Conservation (phyloP, 495 filamentous ascomycete genomes). For the Hypoxylon trugodes region DNA sequence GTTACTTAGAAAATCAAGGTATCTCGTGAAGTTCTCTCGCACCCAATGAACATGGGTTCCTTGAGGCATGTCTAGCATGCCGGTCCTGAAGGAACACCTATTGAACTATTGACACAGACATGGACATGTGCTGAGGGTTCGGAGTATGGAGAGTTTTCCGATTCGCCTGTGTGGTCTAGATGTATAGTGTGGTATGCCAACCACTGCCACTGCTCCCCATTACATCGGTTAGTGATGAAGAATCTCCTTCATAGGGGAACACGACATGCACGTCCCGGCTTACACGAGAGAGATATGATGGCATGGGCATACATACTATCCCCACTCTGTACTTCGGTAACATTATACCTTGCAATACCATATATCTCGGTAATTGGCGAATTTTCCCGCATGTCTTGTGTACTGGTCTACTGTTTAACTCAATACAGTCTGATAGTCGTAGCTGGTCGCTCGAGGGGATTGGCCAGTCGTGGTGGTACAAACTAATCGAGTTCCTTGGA, state of each 20-base stretch:
- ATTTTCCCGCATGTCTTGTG: constrained; percentile 44
- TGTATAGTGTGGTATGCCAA: neutral
- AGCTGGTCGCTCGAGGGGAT: constrained; percentile 17
- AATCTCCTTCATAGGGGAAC: constrained; percentile 21
- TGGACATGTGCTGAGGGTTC: neutral
- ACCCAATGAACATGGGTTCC: neutral
- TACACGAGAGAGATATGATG: constrained; percentile 43
- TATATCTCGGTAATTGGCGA: constrained; percentile 43
- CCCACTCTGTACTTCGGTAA: constrained; percentile 37
- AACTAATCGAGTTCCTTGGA: constrained; percentile 16
- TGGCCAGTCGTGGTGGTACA: constrained; percentile 30
- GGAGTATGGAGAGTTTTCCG: constrained; percentile 9
- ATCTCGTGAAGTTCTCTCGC: neutral
- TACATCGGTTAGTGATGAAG: constrained; percentile 27
- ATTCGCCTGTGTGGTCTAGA: constrained; percentile 12
- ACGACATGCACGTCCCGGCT: constrained; percentile 33
- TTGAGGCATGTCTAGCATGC: constrained; percentile 5
- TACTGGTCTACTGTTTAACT: constrained; percentile 19
- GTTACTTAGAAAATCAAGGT: neutral
- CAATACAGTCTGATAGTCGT: constrained; percentile 12
- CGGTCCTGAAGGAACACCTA: neutral
- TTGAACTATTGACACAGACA: neutral
- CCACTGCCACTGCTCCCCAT: constrained; percentile 10
- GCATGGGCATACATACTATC: constrained; percentile 30
- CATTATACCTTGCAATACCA: constrained; percentile 29